Evolutionary conservation across 1,284 basidiomycete genomes (phyloP).

Genomic region (Fomitopsis betulina): DNA sequence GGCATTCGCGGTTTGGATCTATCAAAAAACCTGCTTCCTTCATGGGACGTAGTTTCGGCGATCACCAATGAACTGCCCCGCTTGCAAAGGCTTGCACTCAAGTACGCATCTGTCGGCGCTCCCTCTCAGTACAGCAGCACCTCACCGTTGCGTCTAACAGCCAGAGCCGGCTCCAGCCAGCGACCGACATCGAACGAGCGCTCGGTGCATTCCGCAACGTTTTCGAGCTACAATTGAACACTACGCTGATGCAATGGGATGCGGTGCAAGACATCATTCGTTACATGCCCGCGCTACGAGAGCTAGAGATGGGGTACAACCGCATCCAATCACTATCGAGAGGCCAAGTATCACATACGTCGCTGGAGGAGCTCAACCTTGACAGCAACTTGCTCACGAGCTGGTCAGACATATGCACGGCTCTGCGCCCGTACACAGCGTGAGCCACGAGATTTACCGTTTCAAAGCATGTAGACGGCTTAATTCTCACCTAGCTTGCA

Average conservation of each 20-base stretch:
- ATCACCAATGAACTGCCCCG: constrained; percentile 62
- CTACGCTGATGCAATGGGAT: constrained; percentile 65
- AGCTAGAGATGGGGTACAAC: constrained; percentile 81
- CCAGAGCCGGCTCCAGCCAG: constrained; percentile 51
- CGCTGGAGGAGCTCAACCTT: constrained; percentile 63
- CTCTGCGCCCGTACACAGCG: constrained; percentile 46
- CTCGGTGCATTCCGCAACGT: constrained; percentile 47
- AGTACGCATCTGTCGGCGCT: constrained; percentile 44
- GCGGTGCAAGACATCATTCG: constrained; percentile 53
- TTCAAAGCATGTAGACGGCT: constrained; percentile 12
- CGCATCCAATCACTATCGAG: constrained; percentile 37
- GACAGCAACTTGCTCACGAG: constrained; percentile 64
- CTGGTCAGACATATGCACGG: constrained; percentile 52
- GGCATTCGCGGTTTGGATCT: constrained; percentile 81
- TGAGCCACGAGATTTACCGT: constrained; percentile 30
- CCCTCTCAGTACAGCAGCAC: constrained; percentile 2
- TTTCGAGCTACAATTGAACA: constrained; percentile 73
- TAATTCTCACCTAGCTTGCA: constrained; percentile 37
- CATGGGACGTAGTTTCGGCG: constrained; percentile 65
- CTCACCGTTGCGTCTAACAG: constrained; percentile 28
- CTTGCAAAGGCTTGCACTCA: constrained; percentile 70
- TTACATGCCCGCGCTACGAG: constrained; percentile 57
- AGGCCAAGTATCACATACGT: constrained; percentile 14
- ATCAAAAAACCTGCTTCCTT: constrained; percentile 71
- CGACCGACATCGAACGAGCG: constrained; percentile 16